Evolutionary conservation across 1,284 basidiomycete species (phyloP).

Genomic region (Tetrapyrgos nigripes): DNA sequence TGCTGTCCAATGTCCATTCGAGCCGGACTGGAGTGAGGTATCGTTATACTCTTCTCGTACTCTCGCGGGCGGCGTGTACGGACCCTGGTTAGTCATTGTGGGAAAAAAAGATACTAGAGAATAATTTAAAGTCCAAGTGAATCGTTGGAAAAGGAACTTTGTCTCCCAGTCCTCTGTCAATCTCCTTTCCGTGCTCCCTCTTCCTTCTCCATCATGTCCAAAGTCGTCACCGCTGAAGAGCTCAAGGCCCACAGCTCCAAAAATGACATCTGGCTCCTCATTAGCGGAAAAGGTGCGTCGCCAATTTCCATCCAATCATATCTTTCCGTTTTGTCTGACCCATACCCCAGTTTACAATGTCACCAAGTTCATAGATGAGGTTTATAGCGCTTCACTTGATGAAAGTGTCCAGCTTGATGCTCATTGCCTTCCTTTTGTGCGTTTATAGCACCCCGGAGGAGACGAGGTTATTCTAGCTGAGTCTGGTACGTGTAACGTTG

Average conservation of each 20-base stretch:
- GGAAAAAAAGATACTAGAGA: background rate
- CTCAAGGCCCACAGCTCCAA: slow-evolving; percentile 78
- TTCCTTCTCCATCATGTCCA: slow-evolving; percentile 35
- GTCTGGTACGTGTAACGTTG: slow-evolving; percentile 68
- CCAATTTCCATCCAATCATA: slow-evolving; percentile 39
- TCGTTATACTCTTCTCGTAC: background rate
- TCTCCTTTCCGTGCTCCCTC: slow-evolving; percentile 26
- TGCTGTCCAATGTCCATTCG: background rate
- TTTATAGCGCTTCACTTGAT: slow-evolving; percentile 41
- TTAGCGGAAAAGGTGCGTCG: slow-evolving; percentile 81
- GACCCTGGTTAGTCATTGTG: slow-evolving; percentile 1
- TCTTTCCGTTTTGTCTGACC: slow-evolving; percentile 37
- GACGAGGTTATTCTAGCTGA: slow-evolving; percentile 97
- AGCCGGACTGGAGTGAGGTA: background rate
- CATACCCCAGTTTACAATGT: slow-evolving; percentile 87
- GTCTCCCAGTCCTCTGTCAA: slow-evolving; percentile 25
- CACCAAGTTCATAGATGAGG: slow-evolving; percentile 96
- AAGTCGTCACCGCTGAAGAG: slow-evolving; percentile 73
- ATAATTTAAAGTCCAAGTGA: background rate
- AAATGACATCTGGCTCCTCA: slow-evolving; percentile 79
- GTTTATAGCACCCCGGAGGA: slow-evolving; percentile 92
- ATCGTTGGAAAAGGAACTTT: slow-evolving; percentile 30
- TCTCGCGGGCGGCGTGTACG: too few relatives aligned
- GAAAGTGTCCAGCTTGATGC: background rate
- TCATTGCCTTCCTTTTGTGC: slow-evolving; percentile 10